These are phyloP conservation scores for Fusarium praegraminearum DNA, from an alignment of 2,329 filamentous ascomycete species.

Conservation along the genomic window DNA sequence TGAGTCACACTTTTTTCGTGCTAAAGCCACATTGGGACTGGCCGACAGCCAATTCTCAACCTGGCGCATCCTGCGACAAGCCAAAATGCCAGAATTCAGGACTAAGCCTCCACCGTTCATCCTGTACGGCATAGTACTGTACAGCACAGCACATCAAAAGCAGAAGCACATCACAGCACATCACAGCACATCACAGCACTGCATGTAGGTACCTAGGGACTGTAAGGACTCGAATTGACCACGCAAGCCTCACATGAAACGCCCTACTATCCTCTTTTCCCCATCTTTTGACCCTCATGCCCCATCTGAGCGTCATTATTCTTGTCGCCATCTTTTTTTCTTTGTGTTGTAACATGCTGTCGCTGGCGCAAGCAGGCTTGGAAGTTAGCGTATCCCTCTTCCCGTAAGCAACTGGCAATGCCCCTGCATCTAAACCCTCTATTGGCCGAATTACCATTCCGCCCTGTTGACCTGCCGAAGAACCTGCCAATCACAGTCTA, in stretches of 20 bases:
- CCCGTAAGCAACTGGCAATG: slow-evolving; percentile 37
- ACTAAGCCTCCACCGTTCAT: slow-evolving; percentile 34
- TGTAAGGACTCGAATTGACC: slow-evolving; percentile 7
- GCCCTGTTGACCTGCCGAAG: slow-evolving; percentile 29
- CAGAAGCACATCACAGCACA: neutral
- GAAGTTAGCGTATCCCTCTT: slow-evolving; percentile 17
- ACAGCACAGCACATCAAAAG: neutral
- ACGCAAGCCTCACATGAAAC: slow-evolving; percentile 9
- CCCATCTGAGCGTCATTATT: neutral
- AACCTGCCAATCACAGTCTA: slow-evolving; percentile 23
- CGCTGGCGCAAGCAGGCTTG: slow-evolving; percentile 20
- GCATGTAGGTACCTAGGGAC: neutral
- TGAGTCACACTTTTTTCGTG: slow-evolving; percentile 53
- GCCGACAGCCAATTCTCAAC: slow-evolving; percentile 45
- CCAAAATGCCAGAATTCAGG: slow-evolving; percentile 12
- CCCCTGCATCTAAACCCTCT: slow-evolving; percentile 27
- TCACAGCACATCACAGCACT: neutral
- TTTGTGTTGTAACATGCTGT: neutral
- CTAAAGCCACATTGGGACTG: slow-evolving; percentile 48
- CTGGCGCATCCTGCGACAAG: slow-evolving; percentile 37
- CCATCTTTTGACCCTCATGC: neutral
- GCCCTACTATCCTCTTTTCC: slow-evolving; percentile 2
- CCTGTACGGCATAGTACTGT: neutral
- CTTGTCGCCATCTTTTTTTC: neutral
- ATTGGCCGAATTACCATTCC: slow-evolving; percentile 31